Evolutionary conservation across 2,329 filamentous ascomycete species (phyloP).

Genomic region (Passalora sequoiae): DNA sequence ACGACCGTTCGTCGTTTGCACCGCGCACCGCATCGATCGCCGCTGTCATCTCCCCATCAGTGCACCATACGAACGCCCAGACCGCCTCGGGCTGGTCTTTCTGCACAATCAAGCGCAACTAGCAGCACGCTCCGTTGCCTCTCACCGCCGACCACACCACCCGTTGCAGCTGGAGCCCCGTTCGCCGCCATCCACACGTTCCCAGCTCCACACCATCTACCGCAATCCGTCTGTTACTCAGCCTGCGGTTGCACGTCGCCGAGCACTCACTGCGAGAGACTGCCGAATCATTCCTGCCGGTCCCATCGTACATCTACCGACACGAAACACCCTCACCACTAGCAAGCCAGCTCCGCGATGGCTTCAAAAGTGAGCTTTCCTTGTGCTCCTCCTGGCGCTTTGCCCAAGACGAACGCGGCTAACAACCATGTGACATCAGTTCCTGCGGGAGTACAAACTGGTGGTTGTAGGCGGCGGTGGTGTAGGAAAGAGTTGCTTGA

Average conservation of each 20-base stretch:
- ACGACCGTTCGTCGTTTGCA: neutral
- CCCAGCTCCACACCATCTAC: neutral
- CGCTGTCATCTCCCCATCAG: conserved; percentile 4
- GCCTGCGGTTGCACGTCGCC: too few relatives aligned
- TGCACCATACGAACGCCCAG: conserved; percentile 7
- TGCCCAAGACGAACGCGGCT: conserved; percentile 7
- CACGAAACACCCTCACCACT: neutral
- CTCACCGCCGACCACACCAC: conserved; percentile 6
- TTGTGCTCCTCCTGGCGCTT: conserved; percentile 4
- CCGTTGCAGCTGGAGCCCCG: conserved; percentile 2
- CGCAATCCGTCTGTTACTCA: too few relatives aligned
- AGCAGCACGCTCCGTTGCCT: conserved; percentile 6
- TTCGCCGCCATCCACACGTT: conserved; percentile 7
- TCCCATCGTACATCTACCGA: conserved; percentile 4
- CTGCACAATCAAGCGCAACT: conserved; percentile 2
- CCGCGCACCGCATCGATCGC: neutral
- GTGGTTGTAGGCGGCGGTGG: conserved; percentile 97
- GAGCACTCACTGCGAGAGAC: neutral
- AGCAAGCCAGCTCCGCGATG: conserved; percentile 23
- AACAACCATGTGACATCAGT: conserved; percentile 34
- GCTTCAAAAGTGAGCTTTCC: conserved; percentile 31
- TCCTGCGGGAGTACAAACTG: conserved; percentile 52
- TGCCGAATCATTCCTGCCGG: conserved; percentile 5
- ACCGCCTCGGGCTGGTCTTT: neutral
- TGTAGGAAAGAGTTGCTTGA: conserved; percentile 98